A percentile compares a stretch with the other conserved stretches of the same genome.
phyloP scores from a whole-genome alignment of 192 early-diverging fungal genomes.

The Powellomyces hirtus region DNA sequence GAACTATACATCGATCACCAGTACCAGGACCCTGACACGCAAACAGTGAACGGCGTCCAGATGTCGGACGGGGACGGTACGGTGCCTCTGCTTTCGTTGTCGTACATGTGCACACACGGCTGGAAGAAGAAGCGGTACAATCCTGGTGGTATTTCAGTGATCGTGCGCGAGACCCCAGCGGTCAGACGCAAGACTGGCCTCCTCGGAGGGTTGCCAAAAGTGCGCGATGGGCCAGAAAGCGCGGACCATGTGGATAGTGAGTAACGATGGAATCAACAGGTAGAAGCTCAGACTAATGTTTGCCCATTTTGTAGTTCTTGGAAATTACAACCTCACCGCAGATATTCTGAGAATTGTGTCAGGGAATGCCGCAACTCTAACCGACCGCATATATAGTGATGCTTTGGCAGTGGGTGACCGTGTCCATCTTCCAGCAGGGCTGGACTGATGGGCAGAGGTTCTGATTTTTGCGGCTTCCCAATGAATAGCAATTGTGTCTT shows the following conservation, averaged over 20 bases:
- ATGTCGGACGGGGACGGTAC: slow-evolving; percentile 80
- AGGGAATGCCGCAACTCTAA: slow-evolving; percentile 25
- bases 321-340: slow-evolving; percentile 68
- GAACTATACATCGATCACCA: slow-evolving; percentile 16
- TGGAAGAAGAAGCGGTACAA: slow-evolving; percentile 84
- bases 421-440: slow-evolving; percentile 12
- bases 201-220: too few species aligned
- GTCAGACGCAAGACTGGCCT: slow-evolving; percentile 38
- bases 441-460: too few species aligned
- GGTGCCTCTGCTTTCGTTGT: slow-evolving; percentile 79
- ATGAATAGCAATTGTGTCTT: too few species aligned
- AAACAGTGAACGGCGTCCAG: slow-evolving; percentile 68
- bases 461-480: too few species aligned
- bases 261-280: background rate
- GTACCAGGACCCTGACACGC: slow-evolving; percentile 51
- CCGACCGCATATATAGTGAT: slow-evolving; percentile 41
- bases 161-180: slow-evolving; percentile 66
- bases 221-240: slow-evolving; percentile 67
- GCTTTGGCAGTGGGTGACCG: slow-evolving; percentile 41
- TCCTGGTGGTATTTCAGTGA: slow-evolving; percentile 66
- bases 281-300: too few species aligned
- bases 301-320: slow-evolving; percentile 62
- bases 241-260: slow-evolving; percentile 77
- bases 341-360: slow-evolving; percentile 58
- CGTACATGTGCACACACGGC: slow-evolving; percentile 84